Percentiles rank a stretch among this genome's conserved stretches.
Evolutionary conservation across 2,329 filamentous ascomycete species (phyloP).

Genomic region (Pezicula radicicola): DNA sequence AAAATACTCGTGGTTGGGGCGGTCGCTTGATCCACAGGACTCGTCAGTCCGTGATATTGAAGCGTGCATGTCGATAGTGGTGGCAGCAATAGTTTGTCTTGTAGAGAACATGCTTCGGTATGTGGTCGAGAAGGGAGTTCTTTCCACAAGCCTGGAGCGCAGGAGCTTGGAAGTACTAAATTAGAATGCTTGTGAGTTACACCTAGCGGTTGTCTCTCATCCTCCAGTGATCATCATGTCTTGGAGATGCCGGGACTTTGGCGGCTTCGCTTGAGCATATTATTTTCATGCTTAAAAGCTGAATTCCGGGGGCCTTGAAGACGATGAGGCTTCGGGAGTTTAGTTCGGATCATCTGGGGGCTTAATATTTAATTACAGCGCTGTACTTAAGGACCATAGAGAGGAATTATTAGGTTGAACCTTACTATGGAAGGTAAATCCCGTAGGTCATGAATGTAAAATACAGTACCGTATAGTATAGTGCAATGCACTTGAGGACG

Average conservation of each 20-base stretch:
- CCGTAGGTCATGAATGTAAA: no score
- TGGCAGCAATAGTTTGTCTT: neutral
- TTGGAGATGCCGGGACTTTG: neutral
- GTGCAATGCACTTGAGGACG: neutral
- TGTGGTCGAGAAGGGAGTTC: neutral
- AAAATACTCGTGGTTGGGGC: neutral
- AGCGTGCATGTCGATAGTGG: neutral
- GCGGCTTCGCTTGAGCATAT: no score
- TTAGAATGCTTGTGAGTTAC: neutral
- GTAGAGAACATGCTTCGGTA: neutral
- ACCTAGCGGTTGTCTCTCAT: neutral
- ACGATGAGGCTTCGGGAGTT: no score
- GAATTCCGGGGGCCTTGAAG: neutral
- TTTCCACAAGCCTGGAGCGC: neutral
- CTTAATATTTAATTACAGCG: no score
- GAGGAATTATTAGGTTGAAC: no score
- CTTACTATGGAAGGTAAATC: no score
- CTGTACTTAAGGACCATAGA: no score
- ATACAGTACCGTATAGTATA: neutral
- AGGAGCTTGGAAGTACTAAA: neutral
- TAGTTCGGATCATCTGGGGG: no score
- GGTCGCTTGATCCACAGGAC: constrained; percentile 6
- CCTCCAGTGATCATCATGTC: neutral
- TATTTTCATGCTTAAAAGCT: neutral
- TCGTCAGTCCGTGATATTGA: constrained; percentile 5